Evolutionary conservation across 257 asterid genomes (phyloP).

Genomic region (Nicotiana attenuata): DNA sequence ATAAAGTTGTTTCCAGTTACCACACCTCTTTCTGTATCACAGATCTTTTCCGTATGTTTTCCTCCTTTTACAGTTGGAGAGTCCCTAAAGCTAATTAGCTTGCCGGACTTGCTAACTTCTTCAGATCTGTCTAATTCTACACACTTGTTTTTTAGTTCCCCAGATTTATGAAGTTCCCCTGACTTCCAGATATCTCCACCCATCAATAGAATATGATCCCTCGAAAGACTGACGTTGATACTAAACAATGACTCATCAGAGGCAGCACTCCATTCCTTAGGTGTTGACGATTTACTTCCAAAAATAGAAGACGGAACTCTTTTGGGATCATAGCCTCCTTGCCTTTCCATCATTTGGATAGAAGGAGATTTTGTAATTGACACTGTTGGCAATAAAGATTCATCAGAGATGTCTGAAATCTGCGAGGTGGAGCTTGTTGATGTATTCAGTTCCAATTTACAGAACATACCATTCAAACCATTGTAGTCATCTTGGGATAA

Average conservation of each 20-base stretch:
- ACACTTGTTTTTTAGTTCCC: constrained; percentile 11
- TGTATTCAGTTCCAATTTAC: background rate
- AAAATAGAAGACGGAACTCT: constrained; percentile 33
- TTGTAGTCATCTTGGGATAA: constrained; percentile 8
- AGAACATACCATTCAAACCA: constrained; percentile 24
- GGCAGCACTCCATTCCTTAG: constrained; percentile 37
- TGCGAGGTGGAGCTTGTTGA: background rate
- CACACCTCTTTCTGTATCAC: constrained; percentile 6
- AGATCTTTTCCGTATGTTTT: constrained; percentile 8
- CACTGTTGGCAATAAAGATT: constrained; percentile 13
- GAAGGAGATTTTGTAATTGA: constrained; percentile 25
- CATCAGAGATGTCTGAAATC: constrained; percentile 2
- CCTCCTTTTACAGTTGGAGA: constrained; percentile 18
- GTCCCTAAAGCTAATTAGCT: constrained; percentile 8
- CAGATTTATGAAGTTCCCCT: constrained; percentile 22
- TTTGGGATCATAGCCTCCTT: constrained; percentile 30
- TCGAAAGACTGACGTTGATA: constrained; percentile 24
- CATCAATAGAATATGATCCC: background rate
- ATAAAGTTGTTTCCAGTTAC: constrained; percentile 11
- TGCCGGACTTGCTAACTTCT: constrained; percentile 16
- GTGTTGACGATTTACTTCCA: constrained; percentile 13
- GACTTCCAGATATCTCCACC: constrained; percentile 19
- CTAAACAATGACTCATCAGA: constrained; percentile 46
- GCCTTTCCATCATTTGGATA: constrained; percentile 40
- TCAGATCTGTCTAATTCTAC: constrained; percentile 17